These are phyloP conservation scores for Kazachstania sp. DNA, from an alignment of 1,139 yeast species.

Conservation along the genomic window DNA sequence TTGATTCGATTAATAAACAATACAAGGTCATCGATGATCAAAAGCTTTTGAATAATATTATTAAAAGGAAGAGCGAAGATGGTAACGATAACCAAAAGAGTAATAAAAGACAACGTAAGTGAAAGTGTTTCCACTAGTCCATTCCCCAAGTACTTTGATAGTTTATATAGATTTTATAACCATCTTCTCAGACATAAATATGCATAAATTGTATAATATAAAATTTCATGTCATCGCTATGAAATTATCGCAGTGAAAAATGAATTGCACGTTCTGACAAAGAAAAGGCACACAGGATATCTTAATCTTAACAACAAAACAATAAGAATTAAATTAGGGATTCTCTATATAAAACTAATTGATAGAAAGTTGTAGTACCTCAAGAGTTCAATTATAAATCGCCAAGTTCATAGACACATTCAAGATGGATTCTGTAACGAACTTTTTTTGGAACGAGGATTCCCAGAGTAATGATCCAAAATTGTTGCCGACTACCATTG, in stretches of 20 bases:
- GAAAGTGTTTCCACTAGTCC: not conserved
- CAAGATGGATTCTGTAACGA: constrained; percentile 18
- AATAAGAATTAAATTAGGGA: too few species aligned
- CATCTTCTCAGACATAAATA: too few species aligned
- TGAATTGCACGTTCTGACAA: too few species aligned
- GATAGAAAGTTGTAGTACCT: too few species aligned
- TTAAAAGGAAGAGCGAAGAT: constrained; percentile 38
- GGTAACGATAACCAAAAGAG: not conserved
- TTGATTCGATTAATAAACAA: constrained; percentile 31
- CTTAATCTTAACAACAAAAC: too few species aligned
- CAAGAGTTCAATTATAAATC: too few species aligned
- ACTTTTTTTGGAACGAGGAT: constrained; percentile 20
- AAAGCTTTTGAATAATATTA: constrained; percentile 47
- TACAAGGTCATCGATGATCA: constrained; percentile 46
- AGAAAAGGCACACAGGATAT: too few species aligned
- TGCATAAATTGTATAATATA: too few species aligned
- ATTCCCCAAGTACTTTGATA: not conserved
- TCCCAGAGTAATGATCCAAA: constrained; percentile 3
- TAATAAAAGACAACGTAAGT: not conserved
- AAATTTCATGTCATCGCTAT: too few species aligned
- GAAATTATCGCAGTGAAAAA: too few species aligned
- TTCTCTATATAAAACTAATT: too few species aligned
- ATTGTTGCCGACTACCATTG: not conserved
- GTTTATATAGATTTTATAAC: not conserved
- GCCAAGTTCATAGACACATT: not conserved